A percentile compares a stretch with the other conserved stretches of the same genome.
These are phyloP conservation scores for Erigeron canadensis DNA, from an alignment of 129 eudicot species.

Conservation along the genomic window DNA sequence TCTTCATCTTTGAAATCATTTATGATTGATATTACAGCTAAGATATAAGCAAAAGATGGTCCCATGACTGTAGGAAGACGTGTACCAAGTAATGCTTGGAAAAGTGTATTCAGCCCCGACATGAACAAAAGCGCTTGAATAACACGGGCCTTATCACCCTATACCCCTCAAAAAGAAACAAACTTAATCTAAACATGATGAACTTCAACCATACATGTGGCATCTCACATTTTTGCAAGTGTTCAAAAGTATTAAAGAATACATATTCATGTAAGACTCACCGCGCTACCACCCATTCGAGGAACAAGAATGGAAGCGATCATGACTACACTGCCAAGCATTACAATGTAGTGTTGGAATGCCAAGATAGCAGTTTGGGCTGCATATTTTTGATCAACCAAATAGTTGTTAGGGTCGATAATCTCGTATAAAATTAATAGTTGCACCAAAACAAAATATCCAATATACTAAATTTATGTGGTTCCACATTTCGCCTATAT, in stretches of 20 bases:
- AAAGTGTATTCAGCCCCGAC: conserved; percentile 85
- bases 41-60: conserved; percentile 79
- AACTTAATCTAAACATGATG: conserved; percentile 12
- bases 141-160: conserved; percentile 95
- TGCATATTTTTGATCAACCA: conserved; percentile 31
- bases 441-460: background rate
- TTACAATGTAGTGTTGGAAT: conserved; percentile 92
- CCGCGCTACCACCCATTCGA: conserved; percentile 76
- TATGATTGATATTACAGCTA: conserved; percentile 56
- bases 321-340: conserved; percentile 87
- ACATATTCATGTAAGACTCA: conserved; percentile 34
- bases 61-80: conserved; percentile 95
- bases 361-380: conserved; percentile 69
- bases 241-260: background rate
- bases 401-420: background rate
- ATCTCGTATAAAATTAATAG: background rate
- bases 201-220: background rate
- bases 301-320: conserved; percentile 78
- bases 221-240: background rate
- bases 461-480: background rate
- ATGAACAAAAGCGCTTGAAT: conserved; percentile 75
- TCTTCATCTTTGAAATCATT: conserved; percentile 52
- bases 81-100: conserved; percentile 74
- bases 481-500: conserved; percentile 4
- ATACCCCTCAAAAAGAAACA: conserved; percentile 9